These are phyloP conservation scores for Lodderomyces theae DNA, from an alignment of 1,139 yeast species.

Conservation along the genomic window DNA sequence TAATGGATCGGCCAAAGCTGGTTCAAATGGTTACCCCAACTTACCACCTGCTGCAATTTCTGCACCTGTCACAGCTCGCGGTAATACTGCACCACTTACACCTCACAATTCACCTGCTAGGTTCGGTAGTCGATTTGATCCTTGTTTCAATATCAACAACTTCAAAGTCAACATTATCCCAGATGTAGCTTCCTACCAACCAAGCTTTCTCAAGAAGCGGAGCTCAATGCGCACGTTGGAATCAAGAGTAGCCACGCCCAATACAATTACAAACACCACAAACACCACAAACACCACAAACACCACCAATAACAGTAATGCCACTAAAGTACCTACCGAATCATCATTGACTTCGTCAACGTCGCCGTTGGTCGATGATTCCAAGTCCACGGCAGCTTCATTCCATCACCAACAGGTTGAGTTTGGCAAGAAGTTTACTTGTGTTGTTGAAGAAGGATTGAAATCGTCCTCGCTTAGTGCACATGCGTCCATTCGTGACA, in stretches of 20 bases:
- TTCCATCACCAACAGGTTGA: conserved; percentile 1
- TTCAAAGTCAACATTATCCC: conserved; percentile 1
- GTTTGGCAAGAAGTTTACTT: conserved; percentile 1
- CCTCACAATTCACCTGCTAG: neutral
- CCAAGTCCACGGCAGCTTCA: neutral
- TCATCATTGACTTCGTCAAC: neutral
- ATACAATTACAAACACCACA: neutral
- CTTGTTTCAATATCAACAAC: conserved; percentile 1
- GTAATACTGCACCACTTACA: neutral
- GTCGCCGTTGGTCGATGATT: neutral
- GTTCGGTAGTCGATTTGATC: conserved; percentile 1
- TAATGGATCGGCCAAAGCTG: too few species aligned
- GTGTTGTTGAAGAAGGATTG: conserved; percentile 1
- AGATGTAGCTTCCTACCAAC: conserved; percentile 2
- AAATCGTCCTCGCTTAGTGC: conserved; percentile 4
- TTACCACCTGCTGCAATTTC: too few species aligned
- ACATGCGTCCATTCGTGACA: conserved; percentile 4
- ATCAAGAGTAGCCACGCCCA: conserved; percentile 2
- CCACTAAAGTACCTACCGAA: neutral
- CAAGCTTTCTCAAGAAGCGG: conserved; percentile 1
- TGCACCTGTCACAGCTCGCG: neutral
- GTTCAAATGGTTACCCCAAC: too few species aligned
- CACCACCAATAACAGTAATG: conserved; percentile 1
- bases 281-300: neutral
- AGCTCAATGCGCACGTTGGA: conserved; percentile 1